A percentile compares a stretch with the other conserved stretches of the same genome.
These are phyloP conservation scores for Nematocida sp. DNA, from an alignment of 371 early-diverging fungal genomes.

Conservation along the genomic window DNA sequence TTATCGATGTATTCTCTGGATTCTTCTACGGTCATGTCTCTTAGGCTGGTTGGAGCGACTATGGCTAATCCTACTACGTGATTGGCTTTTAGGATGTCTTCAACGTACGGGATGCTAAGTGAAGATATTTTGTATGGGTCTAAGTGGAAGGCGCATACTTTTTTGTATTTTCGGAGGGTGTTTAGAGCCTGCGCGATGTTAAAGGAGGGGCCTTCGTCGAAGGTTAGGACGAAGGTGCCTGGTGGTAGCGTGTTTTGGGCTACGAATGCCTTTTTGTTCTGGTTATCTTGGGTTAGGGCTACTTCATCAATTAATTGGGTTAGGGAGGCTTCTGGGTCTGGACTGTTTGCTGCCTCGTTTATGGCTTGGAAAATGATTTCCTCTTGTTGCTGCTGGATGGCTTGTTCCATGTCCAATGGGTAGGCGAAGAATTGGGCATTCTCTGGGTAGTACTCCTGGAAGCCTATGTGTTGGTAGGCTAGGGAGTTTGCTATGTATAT, in stretches of 20 bases:
- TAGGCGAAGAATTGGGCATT: no score
- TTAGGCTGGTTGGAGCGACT: background rate
- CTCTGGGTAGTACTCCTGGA: background rate
- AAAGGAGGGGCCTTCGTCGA: conserved; percentile 27
- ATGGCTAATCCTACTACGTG: conserved; percentile 23
- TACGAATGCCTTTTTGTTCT: background rate
- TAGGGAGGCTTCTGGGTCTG: conserved; percentile 16
- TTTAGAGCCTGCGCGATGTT: conserved; percentile 3
- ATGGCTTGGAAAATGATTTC: background rate
- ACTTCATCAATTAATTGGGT: conserved; percentile 9
- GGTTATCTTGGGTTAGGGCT: background rate
- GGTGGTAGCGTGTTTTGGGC: background rate
- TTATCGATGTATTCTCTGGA: background rate
- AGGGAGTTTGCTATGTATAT: no score
- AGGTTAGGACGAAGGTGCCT: conserved; percentile 18
- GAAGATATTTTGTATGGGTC: conserved; percentile 35
- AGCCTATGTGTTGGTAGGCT: background rate
- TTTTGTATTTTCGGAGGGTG: conserved; percentile 18
- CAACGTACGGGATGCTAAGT: background rate
- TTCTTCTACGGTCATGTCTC: background rate
- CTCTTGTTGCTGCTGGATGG: no score
- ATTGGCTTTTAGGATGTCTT: conserved; percentile 11
- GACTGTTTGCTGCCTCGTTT: conserved; percentile 1
- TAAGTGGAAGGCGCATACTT: conserved; percentile 16
- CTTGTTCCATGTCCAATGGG: no score